These are phyloP conservation scores for Eucalyptus cloeziana DNA, from an alignment of 345 rosid species.

Conservation along the genomic window DNA sequence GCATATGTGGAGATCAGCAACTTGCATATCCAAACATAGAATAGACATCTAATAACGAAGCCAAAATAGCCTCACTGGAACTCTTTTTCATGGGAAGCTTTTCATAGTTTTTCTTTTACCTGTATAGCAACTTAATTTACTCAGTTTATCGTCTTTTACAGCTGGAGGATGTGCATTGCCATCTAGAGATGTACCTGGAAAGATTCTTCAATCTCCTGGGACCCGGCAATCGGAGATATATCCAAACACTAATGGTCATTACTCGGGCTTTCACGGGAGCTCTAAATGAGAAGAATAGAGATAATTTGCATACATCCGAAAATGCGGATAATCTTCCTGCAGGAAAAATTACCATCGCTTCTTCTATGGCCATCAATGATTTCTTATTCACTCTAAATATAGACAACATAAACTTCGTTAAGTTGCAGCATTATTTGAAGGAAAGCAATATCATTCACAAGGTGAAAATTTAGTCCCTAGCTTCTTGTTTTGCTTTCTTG, in stretches of 20 bases:
- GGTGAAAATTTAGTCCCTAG: slow-evolving; percentile 27
- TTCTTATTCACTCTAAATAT: slow-evolving; percentile 71
- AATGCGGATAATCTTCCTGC: slow-evolving; percentile 17
- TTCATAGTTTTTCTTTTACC: neutral
- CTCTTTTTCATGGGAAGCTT: neutral
- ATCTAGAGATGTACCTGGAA: slow-evolving; percentile 55
- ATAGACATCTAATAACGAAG: neutral
- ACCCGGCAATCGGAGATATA: slow-evolving; percentile 87
- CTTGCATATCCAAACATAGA: neutral
- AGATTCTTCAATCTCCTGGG: slow-evolving; percentile 66
- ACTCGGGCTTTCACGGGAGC: slow-evolving; percentile 51
- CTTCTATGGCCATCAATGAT: slow-evolving; percentile 76
- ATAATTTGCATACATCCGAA: slow-evolving; percentile 2
- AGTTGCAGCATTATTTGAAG: slow-evolving; percentile 61
- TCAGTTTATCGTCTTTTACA: slow-evolving; percentile 10
- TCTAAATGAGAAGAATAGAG: slow-evolving; percentile 24
- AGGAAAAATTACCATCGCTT: slow-evolving; percentile 14
- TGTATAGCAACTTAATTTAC: neutral
- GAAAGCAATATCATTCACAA: slow-evolving; percentile 83
- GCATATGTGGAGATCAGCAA: neutral
- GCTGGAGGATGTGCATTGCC: slow-evolving; percentile 64
- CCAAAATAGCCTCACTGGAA: neutral
- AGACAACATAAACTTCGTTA: slow-evolving; percentile 83
- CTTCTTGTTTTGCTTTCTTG: neutral
- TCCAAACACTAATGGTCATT: slow-evolving; percentile 74